Percentiles rank a stretch among this genome's conserved stretches.
These are phyloP conservation scores for Neurospora crassa DNA, from an alignment of 2,329 filamentous ascomycete species.

Conservation along the genomic window DNA sequence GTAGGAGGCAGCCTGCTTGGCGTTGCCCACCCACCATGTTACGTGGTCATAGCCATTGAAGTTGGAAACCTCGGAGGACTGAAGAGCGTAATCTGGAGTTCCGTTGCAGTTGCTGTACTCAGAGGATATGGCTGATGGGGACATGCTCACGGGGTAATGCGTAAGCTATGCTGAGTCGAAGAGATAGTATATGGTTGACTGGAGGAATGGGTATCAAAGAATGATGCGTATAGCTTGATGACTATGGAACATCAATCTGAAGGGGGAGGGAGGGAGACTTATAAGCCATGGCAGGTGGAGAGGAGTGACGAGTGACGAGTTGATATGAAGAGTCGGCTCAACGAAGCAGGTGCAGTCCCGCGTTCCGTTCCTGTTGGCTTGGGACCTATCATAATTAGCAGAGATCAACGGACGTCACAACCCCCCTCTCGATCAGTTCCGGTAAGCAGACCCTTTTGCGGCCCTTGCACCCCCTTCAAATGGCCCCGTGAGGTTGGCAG, in stretches of 20 bases:
- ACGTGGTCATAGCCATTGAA: conserved; percentile 88
- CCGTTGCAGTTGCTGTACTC: conserved; percentile 30
- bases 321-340: conserved; percentile 9
- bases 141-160: conserved; percentile 34
- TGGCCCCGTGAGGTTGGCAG: background rate
- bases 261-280: conserved; percentile 4
- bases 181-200: background rate
- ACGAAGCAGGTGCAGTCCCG: conserved; percentile 8
- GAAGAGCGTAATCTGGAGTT: conserved; percentile 46
- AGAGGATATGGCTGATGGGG: conserved; percentile 48
- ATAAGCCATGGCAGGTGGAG: conserved; percentile 4
- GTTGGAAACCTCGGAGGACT: conserved; percentile 35
- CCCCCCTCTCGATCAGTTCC: background rate
- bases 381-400: background rate
- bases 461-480: background rate
- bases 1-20: conserved; percentile 86
- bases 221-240: background rate
- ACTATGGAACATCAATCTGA: background rate
- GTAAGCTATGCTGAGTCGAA: background rate
- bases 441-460: background rate
- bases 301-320: background rate
- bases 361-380: conserved; percentile 5
- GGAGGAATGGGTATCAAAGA: background rate
- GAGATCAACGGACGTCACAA: conserved; percentile 8
- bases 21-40: conserved; percentile 94